Evolutionary conservation across 768 basidiomycete species (phyloP), one percentile per base, ranked within the genome.

Genomic region (Leccinellum luteum): DNA sequence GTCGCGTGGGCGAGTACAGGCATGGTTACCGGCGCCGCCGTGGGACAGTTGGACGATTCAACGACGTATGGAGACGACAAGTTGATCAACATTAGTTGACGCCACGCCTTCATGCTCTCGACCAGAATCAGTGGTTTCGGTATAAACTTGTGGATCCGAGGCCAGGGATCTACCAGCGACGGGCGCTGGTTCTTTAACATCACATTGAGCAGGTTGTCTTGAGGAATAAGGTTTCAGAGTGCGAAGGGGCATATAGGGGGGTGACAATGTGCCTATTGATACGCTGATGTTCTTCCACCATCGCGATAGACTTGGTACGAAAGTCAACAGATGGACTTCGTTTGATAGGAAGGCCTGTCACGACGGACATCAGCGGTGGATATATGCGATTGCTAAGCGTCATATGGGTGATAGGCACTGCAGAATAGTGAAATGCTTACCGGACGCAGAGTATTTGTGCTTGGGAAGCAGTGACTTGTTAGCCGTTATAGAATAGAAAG

Each of bases 71-170:
- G 28, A 7, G 55, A 43, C 9, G 49, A 25, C 19, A 43, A 21
- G 41, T 43, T 43, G 41, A 19, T 48, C 54, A 43, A 57, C 10
- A 57, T 0, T 28, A 41, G 15, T 32, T 59, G 61, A 31, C 56
- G 64, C 25, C 56, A 64, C n/a, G 55, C 48, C 32, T 59, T 69
- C 64, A 66, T 69, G 52, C 58, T 63, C 54, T 67, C 66, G 34
- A 67, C 66, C 32, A 67, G 55, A 34, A 67, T 59, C 48, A 67
- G 30, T 2, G 66, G 66, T 44, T 64, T 69, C n/a, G 66, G 66
- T 48, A 66, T 60, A 23, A 67, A 67, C 50, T 38, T 69, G 58
- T 56, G 59, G 27, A 54, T 19, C 2, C 52, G 61, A 19, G 52
- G 3, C 43, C 1, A 47, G 14, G 13, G 38, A 19, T 23, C 43